Evolutionary conservation across 176 grass and related monocot species (phyloP).

Genomic region (Leersia perrieri): DNA sequence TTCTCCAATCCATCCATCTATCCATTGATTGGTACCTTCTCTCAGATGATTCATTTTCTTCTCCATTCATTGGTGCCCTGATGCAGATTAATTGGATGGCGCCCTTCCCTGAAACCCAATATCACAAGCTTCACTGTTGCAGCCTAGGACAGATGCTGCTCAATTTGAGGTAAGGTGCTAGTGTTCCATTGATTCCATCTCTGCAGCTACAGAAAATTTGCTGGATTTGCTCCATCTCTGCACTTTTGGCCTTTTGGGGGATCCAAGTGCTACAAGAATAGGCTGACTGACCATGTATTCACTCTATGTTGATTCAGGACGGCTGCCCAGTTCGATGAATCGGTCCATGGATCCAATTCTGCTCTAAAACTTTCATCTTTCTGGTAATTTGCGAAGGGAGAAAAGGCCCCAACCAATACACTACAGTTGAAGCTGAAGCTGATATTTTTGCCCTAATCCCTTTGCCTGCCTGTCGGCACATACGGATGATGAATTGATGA

Average conservation of each 20-base stretch:
- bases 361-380: not conserved
- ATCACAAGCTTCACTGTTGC: not conserved
- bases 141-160: not conserved
- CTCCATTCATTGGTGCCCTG: not conserved
- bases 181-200: not conserved
- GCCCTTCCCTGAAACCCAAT: not conserved
- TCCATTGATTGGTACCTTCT: too few species aligned
- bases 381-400: not conserved
- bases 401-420: not conserved
- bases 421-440: not conserved
- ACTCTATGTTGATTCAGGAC: not conserved
- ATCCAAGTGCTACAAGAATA: not conserved
- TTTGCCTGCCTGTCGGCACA: not conserved
- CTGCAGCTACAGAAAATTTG: not conserved
- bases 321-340: not conserved
- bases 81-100: conserved; percentile 15
- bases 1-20: not conserved
- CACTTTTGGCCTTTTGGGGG: too few species aligned
- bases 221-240: not conserved
- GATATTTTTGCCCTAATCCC: not conserved
- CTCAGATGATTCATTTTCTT: too few species aligned
- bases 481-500: not conserved
- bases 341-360: not conserved
- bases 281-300: not conserved
- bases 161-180: conserved; percentile 15